Conservation (phyloP, 108 stramenopile genomes). For the Schizochytrium sp. region DNA sequence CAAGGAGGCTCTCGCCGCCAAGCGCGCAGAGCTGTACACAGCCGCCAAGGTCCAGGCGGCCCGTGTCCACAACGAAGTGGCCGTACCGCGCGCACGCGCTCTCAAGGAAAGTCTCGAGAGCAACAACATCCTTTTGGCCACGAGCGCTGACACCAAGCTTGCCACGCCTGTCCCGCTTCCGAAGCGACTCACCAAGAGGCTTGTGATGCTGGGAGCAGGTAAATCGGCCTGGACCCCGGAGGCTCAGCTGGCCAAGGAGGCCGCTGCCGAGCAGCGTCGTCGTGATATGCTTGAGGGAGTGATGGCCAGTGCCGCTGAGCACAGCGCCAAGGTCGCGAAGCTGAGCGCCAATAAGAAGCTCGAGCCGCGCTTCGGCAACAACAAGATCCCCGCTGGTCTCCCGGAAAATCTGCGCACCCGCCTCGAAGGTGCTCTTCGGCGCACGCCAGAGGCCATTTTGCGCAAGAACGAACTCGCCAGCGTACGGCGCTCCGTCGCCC, state of each 20-base stretch:
- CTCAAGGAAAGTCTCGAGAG: not conserved
- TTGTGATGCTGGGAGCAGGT: not conserved
- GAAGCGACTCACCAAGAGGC: not conserved
- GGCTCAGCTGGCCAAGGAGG: not conserved
- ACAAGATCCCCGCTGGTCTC: not conserved
- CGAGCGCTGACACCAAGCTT: not conserved
- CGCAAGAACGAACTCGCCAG: not conserved
- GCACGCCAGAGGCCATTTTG: not conserved
- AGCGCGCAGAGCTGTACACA: not conserved
- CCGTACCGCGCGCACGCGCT: not conserved
- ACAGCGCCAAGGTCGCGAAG: not conserved
- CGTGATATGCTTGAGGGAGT: not conserved
- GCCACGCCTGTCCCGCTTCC: not conserved
- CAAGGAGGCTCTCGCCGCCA: not conserved
- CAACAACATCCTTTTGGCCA: not conserved
- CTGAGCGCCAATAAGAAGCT: not conserved
- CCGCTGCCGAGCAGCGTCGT: not conserved
- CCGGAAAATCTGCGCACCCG: not conserved
- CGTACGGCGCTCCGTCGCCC: not conserved
- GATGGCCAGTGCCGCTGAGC: not conserved
- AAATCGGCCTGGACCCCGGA: not conserved
- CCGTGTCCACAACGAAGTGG: not conserved
- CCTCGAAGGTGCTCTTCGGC: not conserved
- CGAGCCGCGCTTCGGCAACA: slow-evolving; percentile 9
- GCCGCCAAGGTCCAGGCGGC: not conserved